Base-by-base conservation (phyloP, 306 rosid species). In the Begonia masoniana region DNA sequence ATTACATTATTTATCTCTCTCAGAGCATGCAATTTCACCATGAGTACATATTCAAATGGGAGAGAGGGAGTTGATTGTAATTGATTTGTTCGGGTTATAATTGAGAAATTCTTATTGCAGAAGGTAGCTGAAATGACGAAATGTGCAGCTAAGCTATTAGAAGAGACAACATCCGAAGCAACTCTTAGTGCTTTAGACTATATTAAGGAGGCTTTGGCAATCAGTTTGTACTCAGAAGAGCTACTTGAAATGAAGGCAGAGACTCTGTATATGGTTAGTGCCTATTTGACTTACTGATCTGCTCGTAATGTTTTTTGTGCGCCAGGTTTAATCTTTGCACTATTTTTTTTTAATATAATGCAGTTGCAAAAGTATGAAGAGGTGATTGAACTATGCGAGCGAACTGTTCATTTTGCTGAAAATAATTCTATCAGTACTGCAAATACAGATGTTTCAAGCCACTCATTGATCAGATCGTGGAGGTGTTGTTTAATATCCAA, bases 231-330 rank as follows among this genome's bases (percentile, higher is more conserved):
- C 76, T 85, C 96, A 8, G 97, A 91, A 71, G 81, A 69, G 48
- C 76, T 91, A 78, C 86, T 85, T 58, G 80, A 81, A 79, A 76
- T 83, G 86, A 91, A 91, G 72, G 96, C 82, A 16, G 94, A 86
- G 77, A 88, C 94, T 61, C 70, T 85, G n/a, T 65, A 58, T 73
- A 52, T 77, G 88, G 96, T 91, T 51, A 46, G 78, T 64, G 54
- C 52, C 26, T 39, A 63, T 49, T 60, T 64, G 43, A 35, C 57
- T 70, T 43, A 57, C 58, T 71, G 52, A 17, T 46, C 15, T 9
- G 10, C 54, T 36, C 55, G 23, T 66, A 66, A 42, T 15, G 59
- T 61, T 42, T 61, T 46, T 62, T 13, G 13, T 54, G 41, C 42
- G 26, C n/a, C 39, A 52, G 50, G 45, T 50, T 21, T 46, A 55